These are phyloP conservation scores for Solanum appendiculatum DNA, from an alignment of 257 asterid species.

Conservation along the genomic window DNA sequence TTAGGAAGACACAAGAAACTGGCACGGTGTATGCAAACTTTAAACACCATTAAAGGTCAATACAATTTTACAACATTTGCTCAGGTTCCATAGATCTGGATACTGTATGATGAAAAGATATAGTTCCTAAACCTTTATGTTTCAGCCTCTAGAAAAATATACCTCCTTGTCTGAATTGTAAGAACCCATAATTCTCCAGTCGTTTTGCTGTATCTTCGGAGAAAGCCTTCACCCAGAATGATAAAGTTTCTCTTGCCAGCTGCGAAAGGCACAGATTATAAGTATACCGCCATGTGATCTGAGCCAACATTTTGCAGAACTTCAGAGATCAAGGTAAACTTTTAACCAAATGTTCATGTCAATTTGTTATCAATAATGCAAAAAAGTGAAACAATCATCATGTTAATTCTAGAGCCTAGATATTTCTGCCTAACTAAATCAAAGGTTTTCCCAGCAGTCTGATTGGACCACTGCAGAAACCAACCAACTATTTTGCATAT, in stretches of 20 bases:
- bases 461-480: background rate
- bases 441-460: background rate
- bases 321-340: background rate
- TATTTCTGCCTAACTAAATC: background rate
- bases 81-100: background rate
- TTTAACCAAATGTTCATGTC: background rate
- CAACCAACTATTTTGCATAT: background rate
- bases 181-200: slow-evolving; percentile 95
- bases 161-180: slow-evolving; percentile 99
- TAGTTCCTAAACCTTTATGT: background rate
- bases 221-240: slow-evolving; percentile 97
- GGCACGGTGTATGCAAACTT: background rate
- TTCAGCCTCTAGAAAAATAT: slow-evolving; percentile 1
- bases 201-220: slow-evolving; percentile 98
- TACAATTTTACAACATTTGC: background rate
- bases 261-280: slow-evolving; percentile 23
- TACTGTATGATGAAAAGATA: background rate
- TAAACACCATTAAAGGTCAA: background rate
- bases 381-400: background rate
- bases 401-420: background rate
- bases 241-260: slow-evolving; percentile 91
- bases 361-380: background rate
- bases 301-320: background rate
- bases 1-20: background rate
- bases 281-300: background rate